Evolutionary conservation across 2,329 filamentous ascomycete genomes (phyloP), one percentile per base, ranked within the genome.

Genomic region (Pyrenophora seminiperda): DNA sequence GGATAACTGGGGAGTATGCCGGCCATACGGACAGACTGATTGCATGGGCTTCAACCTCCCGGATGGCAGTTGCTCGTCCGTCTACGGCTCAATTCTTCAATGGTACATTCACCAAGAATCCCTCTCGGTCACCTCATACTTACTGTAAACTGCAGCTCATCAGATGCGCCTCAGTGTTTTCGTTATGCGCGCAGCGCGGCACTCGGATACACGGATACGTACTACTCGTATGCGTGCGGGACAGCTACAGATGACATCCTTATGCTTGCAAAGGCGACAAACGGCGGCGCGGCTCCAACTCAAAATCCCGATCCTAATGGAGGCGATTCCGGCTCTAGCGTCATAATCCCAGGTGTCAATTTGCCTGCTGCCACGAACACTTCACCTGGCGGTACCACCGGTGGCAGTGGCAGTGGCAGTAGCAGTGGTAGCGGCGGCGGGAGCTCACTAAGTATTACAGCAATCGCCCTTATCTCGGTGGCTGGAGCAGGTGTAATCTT

Each of bases 1-100:
- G 3, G 17, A 43, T 13, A 33, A 31, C 27, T 52, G 39, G 43
- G 33, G 15, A n/a, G 13, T 24, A 11, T 52, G 49, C 10, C 27
- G 42, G 6, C 38, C 40, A 11, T 52, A 33, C 17, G 49, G 49
- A 14, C 27, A 43, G 10, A 36, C 19, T 6, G 33, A 39, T 19
- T 52, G 49, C 33, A 22, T 43, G 19, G 49, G 49, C 5, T 20
- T 32, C 10, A 7, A 29, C n/a, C 44, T 52, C 3, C 20, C 13
- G n/a, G 49, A 34, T 2, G n/a, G 17, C 1, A 15, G 22, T 6
- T 47, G 49, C 33, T 33, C 43, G 5, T 38, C 32, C 3, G 40
- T 52, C 17, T 34, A 24, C 18, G 43, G 49, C 10, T 42, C 49
- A 14, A 42, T 52, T 15, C 33, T 52, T 1, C 42, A 46, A 36